These are phyloP conservation scores for Plasmodium knowlesi DNA, from an alignment of 169 alveolate species.

Conservation along the genomic window DNA sequence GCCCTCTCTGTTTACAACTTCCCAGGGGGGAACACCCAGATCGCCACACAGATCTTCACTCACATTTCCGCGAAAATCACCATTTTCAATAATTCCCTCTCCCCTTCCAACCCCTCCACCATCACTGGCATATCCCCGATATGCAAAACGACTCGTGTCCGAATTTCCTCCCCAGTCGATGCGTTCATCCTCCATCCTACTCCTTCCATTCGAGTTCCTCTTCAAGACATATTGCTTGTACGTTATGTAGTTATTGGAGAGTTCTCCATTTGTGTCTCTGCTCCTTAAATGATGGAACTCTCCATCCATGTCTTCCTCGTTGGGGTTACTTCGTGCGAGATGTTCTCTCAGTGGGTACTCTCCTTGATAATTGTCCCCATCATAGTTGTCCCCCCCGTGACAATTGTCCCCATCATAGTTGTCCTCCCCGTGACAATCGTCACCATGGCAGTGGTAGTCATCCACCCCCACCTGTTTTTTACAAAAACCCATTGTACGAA, in stretches of 20 bases:
- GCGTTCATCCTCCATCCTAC: neutral
- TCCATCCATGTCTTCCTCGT: neutral
- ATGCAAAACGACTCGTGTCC: neutral
- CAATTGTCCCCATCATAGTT: too few relatives aligned
- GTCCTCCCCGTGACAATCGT: too few relatives aligned
- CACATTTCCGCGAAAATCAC: neutral
- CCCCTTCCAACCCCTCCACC: neutral
- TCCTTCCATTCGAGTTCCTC: neutral
- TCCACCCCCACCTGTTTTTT: neutral
- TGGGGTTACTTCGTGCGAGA: neutral
- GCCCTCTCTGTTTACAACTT: neutral
- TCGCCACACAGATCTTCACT: neutral
- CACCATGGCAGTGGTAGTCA: too few relatives aligned
- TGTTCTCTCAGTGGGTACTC: neutral
- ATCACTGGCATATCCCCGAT: neutral
- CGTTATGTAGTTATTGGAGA: slow-evolving; percentile 28
- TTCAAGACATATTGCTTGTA: slow-evolving; percentile 10
- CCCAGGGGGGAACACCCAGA: neutral
- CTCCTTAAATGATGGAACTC: neutral
- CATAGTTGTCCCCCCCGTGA: too few relatives aligned
- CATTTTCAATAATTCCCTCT: neutral
- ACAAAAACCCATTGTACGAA: neutral
- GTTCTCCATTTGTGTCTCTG: neutral
- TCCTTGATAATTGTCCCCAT: too few relatives aligned
- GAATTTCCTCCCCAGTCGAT: neutral